Evolutionary conservation across 495 filamentous ascomycete species (phyloP).

Genomic region (Penicillium diatomitis): DNA sequence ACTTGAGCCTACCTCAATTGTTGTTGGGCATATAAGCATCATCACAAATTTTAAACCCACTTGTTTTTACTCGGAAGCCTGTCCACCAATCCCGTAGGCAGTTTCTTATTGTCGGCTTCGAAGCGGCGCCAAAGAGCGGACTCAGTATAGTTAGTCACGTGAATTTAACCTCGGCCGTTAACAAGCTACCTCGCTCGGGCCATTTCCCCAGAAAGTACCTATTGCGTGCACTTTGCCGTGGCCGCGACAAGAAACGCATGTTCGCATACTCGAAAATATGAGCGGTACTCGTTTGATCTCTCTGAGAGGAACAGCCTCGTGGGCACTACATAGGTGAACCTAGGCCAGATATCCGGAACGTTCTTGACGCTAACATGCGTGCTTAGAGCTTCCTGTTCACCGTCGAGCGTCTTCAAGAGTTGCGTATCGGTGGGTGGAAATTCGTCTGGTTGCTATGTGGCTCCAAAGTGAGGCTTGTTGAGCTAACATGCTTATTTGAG

Average conservation of each 20-base stretch:
- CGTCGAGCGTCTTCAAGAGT: background rate
- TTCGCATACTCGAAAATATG: background rate
- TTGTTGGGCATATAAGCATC: too few relatives aligned
- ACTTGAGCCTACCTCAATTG: too few relatives aligned
- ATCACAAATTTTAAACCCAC: too few relatives aligned
- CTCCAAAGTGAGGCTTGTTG: background rate
- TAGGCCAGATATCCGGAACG: background rate
- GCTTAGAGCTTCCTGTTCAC: background rate
- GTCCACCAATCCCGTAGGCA: too few relatives aligned
- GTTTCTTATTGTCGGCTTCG: too few relatives aligned
- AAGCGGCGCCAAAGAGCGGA: too few relatives aligned
- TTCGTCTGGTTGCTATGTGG: background rate
- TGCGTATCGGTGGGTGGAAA: slow-evolving; percentile 2
- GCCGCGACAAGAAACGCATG: background rate
- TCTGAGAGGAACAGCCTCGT: background rate
- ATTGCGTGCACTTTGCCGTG: background rate
- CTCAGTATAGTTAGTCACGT: background rate
- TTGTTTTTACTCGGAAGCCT: too few relatives aligned
- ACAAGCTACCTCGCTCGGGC: slow-evolving; percentile 3
- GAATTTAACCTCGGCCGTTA: slow-evolving; percentile 2
- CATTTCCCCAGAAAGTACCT: slow-evolving; percentile 7
- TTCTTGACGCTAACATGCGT: slow-evolving; percentile 2
- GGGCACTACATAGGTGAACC: slow-evolving; percentile 1
- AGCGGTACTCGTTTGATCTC: background rate
- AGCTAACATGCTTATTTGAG: background rate